These are phyloP conservation scores for Tephrocybe sp. DNA, from an alignment of 768 basidiomycete species.

Conservation along the genomic window DNA sequence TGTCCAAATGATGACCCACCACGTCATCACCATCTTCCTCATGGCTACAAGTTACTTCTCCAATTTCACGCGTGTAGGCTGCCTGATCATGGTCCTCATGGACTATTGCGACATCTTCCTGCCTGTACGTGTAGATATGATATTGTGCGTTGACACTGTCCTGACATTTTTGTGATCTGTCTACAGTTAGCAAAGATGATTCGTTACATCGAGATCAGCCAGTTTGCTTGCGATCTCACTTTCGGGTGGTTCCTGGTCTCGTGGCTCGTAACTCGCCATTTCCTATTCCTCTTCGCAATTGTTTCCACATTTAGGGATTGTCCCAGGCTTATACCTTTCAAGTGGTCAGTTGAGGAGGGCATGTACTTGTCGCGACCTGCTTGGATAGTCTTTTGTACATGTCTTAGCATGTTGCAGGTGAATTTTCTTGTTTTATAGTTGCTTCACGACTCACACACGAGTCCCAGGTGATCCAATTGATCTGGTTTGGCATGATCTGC, in stretches of 20 bases:
- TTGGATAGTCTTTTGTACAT: conserved; percentile 47
- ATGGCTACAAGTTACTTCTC: conserved; percentile 76
- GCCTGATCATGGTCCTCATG: conserved; percentile 89
- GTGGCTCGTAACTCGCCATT: conserved; percentile 90
- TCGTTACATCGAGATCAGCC: conserved; percentile 71
- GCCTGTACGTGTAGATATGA: conserved; percentile 63
- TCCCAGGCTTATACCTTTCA: conserved; percentile 46
- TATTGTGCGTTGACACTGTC: background rate
- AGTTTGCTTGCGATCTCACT: conserved; percentile 64
- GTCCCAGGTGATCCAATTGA: conserved; percentile 62
- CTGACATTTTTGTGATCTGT: conserved; percentile 7
- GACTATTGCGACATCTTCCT: conserved; percentile 93
- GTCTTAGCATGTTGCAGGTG: conserved; percentile 70
- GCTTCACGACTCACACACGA: conserved; percentile 11
- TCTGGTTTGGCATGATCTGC: conserved; percentile 89
- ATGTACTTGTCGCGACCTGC: conserved; percentile 50
- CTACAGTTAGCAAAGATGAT: conserved; percentile 89
- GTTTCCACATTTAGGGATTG: conserved; percentile 55
- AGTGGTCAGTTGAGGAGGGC: conserved; percentile 61
- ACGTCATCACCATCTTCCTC: conserved; percentile 83
- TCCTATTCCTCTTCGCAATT: conserved; percentile 76
- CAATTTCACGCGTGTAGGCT: conserved; percentile 89
- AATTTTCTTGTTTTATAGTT: conserved; percentile 15
- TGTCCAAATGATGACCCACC: conserved; percentile 95
- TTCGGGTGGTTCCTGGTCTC: conserved; percentile 85